Conservation (phyloP, 2,329 filamentous ascomycete species). For the Cytospora schulzeri region DNA sequence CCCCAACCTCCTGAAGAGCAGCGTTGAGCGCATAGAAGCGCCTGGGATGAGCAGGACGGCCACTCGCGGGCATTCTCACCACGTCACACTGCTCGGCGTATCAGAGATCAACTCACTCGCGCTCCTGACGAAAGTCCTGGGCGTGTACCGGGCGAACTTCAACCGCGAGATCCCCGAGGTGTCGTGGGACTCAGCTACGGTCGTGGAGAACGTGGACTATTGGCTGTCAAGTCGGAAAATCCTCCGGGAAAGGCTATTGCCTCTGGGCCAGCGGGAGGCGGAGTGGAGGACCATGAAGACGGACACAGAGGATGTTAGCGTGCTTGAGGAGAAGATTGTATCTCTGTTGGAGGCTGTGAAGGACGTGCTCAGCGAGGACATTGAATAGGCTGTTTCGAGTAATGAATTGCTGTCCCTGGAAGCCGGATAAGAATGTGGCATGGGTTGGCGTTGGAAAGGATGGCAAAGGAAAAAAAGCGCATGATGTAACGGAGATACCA, state of each 20-base stretch:
- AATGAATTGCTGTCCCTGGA: constrained; percentile 1
- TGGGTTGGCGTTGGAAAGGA: constrained; percentile 24
- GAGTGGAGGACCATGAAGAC: constrained; percentile 55
- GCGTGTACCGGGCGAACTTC: constrained; percentile 64
- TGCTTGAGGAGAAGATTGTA: constrained; percentile 76
- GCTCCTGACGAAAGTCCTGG: constrained; percentile 73
- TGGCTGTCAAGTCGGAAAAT: constrained; percentile 71
- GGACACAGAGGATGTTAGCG: constrained; percentile 55
- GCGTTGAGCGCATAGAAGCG: constrained; percentile 71
- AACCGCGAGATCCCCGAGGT: constrained; percentile 73
- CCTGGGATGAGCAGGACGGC: constrained; percentile 56
- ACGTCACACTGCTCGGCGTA: constrained; percentile 72
- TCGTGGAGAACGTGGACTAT: constrained; percentile 83
- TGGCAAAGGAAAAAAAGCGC: constrained; percentile 15
- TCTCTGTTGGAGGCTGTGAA: constrained; percentile 65
- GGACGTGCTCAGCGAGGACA: constrained; percentile 56
- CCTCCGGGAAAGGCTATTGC: constrained; percentile 72
- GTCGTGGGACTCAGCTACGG: constrained; percentile 70
- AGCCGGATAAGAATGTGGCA: constrained; percentile 16
- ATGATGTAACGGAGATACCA: constrained; percentile 27
- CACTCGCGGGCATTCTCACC: constrained; percentile 54
- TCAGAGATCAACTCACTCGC: constrained; percentile 79
- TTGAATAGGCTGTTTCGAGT: constrained; percentile 39
- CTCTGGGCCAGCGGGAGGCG: constrained; percentile 71
- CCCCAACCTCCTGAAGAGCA: constrained; percentile 72